Base-by-base conservation (phyloP, 805 yeast genomes). In the Saturnispora bothae region DNA sequence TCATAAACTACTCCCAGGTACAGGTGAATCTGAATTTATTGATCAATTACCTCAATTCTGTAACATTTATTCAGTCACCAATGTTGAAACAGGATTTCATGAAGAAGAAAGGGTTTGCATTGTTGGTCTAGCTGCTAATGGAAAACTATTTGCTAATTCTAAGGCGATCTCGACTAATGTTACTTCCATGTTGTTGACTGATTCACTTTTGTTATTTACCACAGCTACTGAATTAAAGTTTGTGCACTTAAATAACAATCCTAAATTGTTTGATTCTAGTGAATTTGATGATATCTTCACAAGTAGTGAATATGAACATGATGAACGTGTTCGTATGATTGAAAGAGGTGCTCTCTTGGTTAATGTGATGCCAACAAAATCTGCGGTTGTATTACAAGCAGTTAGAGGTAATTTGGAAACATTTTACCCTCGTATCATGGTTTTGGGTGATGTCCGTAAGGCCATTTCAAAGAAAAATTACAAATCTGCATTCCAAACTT, bases 401-500 rank as follows among this genome's bases (percentile, higher is more conserved):
- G 94, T 94, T 42, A 73, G 99, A 56, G 99, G 99, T 44, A 92
- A 92, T 52, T 63, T 92, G 48, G 99, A 92, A 58, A 86, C 97
- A 0, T 82, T 92, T 15, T 78, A 76, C 51, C 98, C 99, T 12
- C 71, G 98, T 56, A 82, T 92, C 33, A 77, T 92, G 81, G 94
- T 89, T 3, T 63, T 92, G 28, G 71, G 83, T 10, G 92, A 80
- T 17, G 94, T 92, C 19, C 71, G 98, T 47, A 65, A 69, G 25
- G 68, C 69, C 47, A 84, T 92, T 43, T 64, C 69, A 25, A 60
- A 64, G 1, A 65, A 60, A 41, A 63, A 73, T 26, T 92, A 80
- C 51, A 64, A 61, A 33, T 67, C 66, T n/a, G 98, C 98, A 0
- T 86, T 89, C 49, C 48, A 72, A 31, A 71, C 78, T 6, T 92